A percentile compares a stretch with the other conserved stretches of the same genome.
Evolutionary conservation across 2,329 filamentous ascomycete species (phyloP).

Genomic region (Cercospora beticola): DNA sequence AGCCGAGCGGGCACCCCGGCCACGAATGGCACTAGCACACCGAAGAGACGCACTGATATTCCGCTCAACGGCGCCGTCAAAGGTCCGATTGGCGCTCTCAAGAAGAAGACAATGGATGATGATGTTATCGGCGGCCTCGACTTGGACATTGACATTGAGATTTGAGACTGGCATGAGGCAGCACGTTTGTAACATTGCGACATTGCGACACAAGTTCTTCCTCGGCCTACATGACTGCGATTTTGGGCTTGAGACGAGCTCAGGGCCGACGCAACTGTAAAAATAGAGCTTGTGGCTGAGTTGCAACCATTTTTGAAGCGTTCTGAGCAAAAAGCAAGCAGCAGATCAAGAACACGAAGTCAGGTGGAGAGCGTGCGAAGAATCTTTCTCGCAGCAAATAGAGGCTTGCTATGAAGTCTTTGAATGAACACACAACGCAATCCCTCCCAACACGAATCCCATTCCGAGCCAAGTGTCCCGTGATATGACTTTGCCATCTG

Average conservation of each 20-base stretch:
- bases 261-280: background rate
- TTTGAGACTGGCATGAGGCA: conserved; percentile 48
- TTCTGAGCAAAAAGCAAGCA: conserved; percentile 8
- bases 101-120: conserved; percentile 76
- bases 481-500: conserved; percentile 86
- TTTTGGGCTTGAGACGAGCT: background rate
- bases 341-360: background rate
- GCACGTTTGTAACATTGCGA: background rate
- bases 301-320: conserved; percentile 1
- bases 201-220: background rate
- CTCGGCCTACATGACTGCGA: background rate
- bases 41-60: conserved; percentile 41
- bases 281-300: background rate
- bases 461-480: conserved; percentile 83
- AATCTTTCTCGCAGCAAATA: background rate
- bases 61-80: conserved; percentile 52
- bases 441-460: conserved; percentile 73
- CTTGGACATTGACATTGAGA: conserved; percentile 87
- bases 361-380: background rate
- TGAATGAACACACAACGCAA: conserved; percentile 75
- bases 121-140: conserved; percentile 89
- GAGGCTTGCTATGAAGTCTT: conserved; percentile 37
- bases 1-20: conserved; percentile 51
- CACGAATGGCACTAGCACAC: conserved; percentile 42
- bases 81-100: conserved; percentile 43